phyloP scores from a whole-genome alignment of 345 rosid species.

The Pseudoturritis turrita region DNA sequence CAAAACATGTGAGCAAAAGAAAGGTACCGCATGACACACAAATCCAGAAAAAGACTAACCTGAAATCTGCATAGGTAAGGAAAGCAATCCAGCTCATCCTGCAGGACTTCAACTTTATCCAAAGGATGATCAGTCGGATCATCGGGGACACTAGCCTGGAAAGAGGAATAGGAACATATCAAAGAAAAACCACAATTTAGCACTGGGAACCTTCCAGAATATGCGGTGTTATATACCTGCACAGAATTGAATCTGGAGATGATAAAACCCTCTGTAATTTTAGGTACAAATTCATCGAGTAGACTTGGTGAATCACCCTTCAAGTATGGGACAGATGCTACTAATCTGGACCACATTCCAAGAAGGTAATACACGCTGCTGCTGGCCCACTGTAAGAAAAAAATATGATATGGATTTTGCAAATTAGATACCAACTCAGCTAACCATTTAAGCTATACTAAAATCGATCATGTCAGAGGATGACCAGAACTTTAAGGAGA shows the following conservation, averaged over 20 bases:
- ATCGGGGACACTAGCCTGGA: slow-evolving; percentile 73
- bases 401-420: neutral
- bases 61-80: slow-evolving; percentile 97
- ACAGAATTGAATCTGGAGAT: slow-evolving; percentile 91
- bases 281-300: slow-evolving; percentile 97
- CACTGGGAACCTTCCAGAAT: neutral
- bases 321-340: slow-evolving; percentile 86
- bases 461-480: neutral
- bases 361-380: slow-evolving; percentile 97
- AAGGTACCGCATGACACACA: slow-evolving; percentile 4
- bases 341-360: slow-evolving; percentile 97
- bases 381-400: slow-evolving; percentile 88
- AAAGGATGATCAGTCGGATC: slow-evolving; percentile 85
- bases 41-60: slow-evolving; percentile 41
- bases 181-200: neutral
- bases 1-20: neutral
- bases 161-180: neutral
- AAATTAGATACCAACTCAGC: slow-evolving; percentile 1
- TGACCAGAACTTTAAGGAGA: neutral
- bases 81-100: slow-evolving; percentile 98
- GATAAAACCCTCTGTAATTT: slow-evolving; percentile 93
- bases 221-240: slow-evolving; percentile 49
- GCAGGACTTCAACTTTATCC: slow-evolving; percentile 97
- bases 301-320: slow-evolving; percentile 98
- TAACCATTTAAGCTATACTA: slow-evolving; percentile 11